A percentile compares a stretch with the other conserved stretches of the same genome.
phyloP scores from a whole-genome alignment of 2,329 filamentous ascomycete species.

The Gyromitra esculenta region DNA sequence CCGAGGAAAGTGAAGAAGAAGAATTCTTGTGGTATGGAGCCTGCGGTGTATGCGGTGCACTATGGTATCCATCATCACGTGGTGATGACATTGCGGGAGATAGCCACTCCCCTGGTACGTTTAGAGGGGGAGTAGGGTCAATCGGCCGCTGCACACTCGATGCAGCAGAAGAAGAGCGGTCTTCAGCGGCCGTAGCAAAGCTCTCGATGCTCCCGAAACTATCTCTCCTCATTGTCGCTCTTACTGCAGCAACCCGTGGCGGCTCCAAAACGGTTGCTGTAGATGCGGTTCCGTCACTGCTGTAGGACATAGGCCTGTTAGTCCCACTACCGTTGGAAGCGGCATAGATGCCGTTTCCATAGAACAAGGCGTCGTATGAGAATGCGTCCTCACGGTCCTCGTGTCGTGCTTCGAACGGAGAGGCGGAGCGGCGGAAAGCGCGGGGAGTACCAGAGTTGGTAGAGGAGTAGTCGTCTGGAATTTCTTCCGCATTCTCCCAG shows the following conservation, averaged over 20 bases:
- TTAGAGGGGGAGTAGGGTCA: conserved; percentile 32
- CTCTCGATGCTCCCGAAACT: conserved; percentile 45
- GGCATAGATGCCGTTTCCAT: conserved; percentile 48
- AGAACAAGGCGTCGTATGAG: conserved; percentile 53
- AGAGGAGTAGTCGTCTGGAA: conserved; percentile 46
- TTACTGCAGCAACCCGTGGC: conserved; percentile 18
- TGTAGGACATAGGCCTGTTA: conserved; percentile 40
- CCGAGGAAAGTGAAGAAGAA: conserved; percentile 27
- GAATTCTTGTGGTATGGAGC: conserved; percentile 35
- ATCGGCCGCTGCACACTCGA: background rate
- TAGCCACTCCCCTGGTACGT: conserved; percentile 43
- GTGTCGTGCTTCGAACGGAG: conserved; percentile 48
- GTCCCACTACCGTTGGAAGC: conserved; percentile 12
- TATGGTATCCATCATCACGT: conserved; percentile 55
- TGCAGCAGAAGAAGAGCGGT: conserved; percentile 16
- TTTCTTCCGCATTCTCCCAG: conserved; percentile 48
- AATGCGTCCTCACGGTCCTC: conserved; percentile 54
- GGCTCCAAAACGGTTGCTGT: conserved; percentile 47
- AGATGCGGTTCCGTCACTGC: conserved; percentile 49
- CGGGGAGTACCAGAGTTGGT: conserved; percentile 42
- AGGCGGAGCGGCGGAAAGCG: conserved; percentile 44
- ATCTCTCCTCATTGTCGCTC: conserved; percentile 37
- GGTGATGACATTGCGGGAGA: conserved; percentile 35
- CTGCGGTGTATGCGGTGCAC: conserved; percentile 53
- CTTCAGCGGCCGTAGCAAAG: conserved; percentile 49